Evolutionary conservation across 2,329 filamentous ascomycete genomes (phyloP).

Genomic region (Mycosphaerella sp.): DNA sequence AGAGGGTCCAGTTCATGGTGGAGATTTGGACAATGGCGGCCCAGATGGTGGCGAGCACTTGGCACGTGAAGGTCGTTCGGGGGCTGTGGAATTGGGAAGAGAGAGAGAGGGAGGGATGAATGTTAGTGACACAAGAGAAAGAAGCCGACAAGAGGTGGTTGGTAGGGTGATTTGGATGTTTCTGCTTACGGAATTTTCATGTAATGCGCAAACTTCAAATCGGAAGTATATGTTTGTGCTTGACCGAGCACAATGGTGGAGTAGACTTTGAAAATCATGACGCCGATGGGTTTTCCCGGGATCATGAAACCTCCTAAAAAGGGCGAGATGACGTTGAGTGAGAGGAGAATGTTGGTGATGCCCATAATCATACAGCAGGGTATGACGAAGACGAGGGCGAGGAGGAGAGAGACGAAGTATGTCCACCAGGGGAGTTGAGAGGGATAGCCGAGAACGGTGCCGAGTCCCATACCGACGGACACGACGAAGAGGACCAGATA

Average conservation of each 20-base stretch:
- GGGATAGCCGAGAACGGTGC: conserved; percentile 50
- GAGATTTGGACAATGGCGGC: conserved; percentile 75
- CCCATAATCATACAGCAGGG: conserved; percentile 90
- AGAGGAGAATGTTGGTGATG: conserved; percentile 58
- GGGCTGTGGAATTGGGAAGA: conserved; percentile 36
- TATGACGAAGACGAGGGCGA: conserved; percentile 75
- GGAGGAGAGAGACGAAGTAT: conserved; percentile 65
- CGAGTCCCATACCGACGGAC: conserved; percentile 25
- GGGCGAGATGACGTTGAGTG: conserved; percentile 23
- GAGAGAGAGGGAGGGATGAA: background rate
- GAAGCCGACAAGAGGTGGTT: too few species aligned
- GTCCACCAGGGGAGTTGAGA: conserved; percentile 83
- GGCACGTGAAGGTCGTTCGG: conserved; percentile 69
- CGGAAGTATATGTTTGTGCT: conserved; percentile 80
- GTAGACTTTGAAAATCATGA: conserved; percentile 91
- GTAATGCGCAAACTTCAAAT: conserved; percentile 81
- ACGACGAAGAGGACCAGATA: conserved; percentile 43
- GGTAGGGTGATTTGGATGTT: too few species aligned
- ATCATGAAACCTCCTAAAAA: conserved; percentile 75
- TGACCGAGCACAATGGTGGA: conserved; percentile 58
- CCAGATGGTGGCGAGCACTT: conserved; percentile 67
- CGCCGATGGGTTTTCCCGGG: conserved; percentile 77
- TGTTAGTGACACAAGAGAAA: too few species aligned
- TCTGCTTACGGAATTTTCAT: conserved; percentile 59
- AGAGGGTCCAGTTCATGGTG: conserved; percentile 87